These are phyloP conservation scores for Trichoderma erinaceum DNA, from an alignment of 495 filamentous ascomycete species.

Conservation along the genomic window DNA sequence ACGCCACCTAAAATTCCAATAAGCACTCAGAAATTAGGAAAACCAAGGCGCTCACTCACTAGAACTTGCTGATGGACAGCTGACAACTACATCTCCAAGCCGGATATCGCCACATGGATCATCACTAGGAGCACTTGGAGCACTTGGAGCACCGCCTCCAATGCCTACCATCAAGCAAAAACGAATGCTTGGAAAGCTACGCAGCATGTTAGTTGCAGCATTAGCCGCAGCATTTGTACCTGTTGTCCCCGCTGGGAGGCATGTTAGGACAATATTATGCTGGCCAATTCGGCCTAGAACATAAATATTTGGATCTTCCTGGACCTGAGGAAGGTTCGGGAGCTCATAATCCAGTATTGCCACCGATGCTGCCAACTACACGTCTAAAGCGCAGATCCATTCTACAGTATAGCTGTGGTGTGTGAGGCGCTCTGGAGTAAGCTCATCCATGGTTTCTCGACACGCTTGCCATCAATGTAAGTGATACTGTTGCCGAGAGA, in stretches of 20 bases:
- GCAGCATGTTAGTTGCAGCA: constrained; percentile 24
- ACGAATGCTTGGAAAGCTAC: constrained; percentile 19
- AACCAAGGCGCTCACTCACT: background rate
- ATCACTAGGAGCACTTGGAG: constrained; percentile 2
- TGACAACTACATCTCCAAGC: constrained; percentile 34
- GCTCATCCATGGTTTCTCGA: no score
- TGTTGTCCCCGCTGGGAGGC: constrained; percentile 27
- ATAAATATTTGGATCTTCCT: constrained; percentile 24
- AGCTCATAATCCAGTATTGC: background rate
- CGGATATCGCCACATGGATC: constrained; percentile 24
- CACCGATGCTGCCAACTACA: background rate
- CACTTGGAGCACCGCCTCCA: constrained; percentile 21
- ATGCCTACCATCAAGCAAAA: constrained; percentile 24
- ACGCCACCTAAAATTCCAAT: background rate
- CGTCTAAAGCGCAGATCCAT: background rate
- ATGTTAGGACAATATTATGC: constrained; percentile 34
- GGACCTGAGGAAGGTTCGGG: background rate
- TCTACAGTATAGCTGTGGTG: background rate
- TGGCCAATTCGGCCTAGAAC: constrained; percentile 25
- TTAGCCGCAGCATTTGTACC: constrained; percentile 30
- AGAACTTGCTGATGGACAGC: constrained; percentile 18
- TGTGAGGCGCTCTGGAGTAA: background rate
- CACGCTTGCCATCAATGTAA: no score
- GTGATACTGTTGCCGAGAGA: no score
- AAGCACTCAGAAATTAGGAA: background rate